Base-by-base conservation (phyloP, 1,284 basidiomycete species). In the Leccinum pachyderme region DNA sequence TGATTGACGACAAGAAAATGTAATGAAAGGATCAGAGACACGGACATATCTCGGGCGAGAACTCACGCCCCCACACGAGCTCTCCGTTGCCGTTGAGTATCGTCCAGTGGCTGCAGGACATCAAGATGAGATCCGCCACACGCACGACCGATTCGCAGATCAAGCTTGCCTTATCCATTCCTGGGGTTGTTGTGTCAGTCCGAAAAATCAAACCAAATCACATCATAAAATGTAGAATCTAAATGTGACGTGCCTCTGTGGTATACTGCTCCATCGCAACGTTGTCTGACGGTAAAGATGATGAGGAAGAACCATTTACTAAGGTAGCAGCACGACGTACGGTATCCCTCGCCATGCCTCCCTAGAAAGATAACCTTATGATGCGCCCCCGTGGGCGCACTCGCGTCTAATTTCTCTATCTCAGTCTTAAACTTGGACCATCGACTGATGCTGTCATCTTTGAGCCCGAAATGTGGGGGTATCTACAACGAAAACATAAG, bases 41-140 rank as follows among this genome's bases (percentile, higher is more conserved):
- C 33, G 39, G 35, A 32, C 41, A 27, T 12, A 4, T 22, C 3
- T 39, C 9, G 2, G n/a, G 31, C 31, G 46, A 7, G 1, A 35
- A 81, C 86, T 70, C 64, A 86, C 86, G 91, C 24, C 91, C 91
- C 91, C 92, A 94, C 6, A 76, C 78, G 15, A 93, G 73, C 50
- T 87, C 81, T 13, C 78, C 88, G 61, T 95, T 88, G 2, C 84
- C 84, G 43, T 86, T 75, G 5, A 86, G 68, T 64, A 79, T 83
- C 0, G 88, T 78, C 86, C 86, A 94, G 61, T 83, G 82, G 57
- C 24, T 51, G 4, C 33, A 22, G 32, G 5, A 24, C 25, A 18
- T 32, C 54, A 12, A 12, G 31, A 43, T 60, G 41, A 35, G 41
- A 52, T 18, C 45, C 7, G 35, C 9, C 24, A 25, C 24, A 44